Evolutionary conservation across 441 rosid genomes (phyloP).

Genomic region (Adansonia grandidieri): DNA sequence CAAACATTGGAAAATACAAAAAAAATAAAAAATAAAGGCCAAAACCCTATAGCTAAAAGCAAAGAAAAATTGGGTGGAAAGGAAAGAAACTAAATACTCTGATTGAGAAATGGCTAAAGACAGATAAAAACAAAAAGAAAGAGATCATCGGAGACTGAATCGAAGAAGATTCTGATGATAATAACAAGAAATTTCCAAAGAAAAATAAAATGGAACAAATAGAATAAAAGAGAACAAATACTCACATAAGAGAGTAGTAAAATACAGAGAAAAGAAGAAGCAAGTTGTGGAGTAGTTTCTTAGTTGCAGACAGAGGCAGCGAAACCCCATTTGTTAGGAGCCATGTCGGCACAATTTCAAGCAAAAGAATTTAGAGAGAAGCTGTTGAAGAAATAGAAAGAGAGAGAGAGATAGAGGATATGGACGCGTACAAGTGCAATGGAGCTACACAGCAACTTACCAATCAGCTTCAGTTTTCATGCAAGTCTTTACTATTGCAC

Average conservation of each 20-base stretch:
- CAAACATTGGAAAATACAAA: background rate
- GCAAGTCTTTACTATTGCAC: conserved; percentile 33
- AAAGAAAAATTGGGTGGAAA: conserved; percentile 15
- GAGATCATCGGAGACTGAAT: conserved; percentile 15
- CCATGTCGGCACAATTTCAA: conserved; percentile 67
- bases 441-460: conserved; percentile 47
- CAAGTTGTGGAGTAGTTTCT: conserved; percentile 11
- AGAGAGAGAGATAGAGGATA: conserved; percentile 29
- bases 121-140: background rate
- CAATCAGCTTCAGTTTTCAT: conserved; percentile 59
- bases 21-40: background rate
- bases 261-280: conserved; percentile 8
- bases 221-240: conserved; percentile 1
- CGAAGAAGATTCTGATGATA: conserved; percentile 10
- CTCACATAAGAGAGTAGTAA: conserved; percentile 27
- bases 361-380: conserved; percentile 33
- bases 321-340: conserved; percentile 66
- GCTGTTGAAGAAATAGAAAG: conserved; percentile 24
- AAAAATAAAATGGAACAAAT: background rate
- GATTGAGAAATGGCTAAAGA: background rate
- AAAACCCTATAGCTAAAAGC: conserved; percentile 17
- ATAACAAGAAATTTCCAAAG: conserved; percentile 3
- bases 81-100: background rate
- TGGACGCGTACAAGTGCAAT: conserved; percentile 48
- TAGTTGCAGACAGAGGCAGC: conserved; percentile 47